Base-by-base conservation (phyloP, 306 rosid genomes). In the Canavalia gladiata region DNA sequence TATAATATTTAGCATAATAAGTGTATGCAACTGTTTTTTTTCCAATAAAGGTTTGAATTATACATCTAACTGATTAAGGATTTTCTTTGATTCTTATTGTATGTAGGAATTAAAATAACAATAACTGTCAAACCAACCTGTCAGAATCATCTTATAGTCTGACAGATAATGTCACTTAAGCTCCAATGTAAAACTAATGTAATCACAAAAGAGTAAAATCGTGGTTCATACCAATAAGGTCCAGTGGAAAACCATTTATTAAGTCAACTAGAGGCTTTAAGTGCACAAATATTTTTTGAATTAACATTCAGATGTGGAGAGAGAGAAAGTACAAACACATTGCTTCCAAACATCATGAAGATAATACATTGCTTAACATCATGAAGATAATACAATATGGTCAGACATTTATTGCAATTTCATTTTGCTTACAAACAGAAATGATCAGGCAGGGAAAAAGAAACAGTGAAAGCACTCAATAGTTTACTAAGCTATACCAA, bases 401-500 rank as follows among this genome's bases (percentile, higher is more conserved):
- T 49, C 78, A 71, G 11, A 54, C 55, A 46, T 10, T 59, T 47
- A 75, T 59, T 77, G 69, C 47, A 71, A 78, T 50, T 71, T 50
- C 51, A 47, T 58, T 52, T 10, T 18, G 50, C 39, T 66, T 18
- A 42, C 34, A 62, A 82, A 75, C 18, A 65, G 6, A 64, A 64
- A 70, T 82, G n/a, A 46, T 57, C 28, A 35, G 37, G 5, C 56
- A 52, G 18, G 54, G 6, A 74, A 72, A 65, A 58, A 29, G 37
- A 42, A 70, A 69, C 47, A 8, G 30, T 59, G 28, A 78, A 76
- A 83, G 52, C 75, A 70, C 51, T 25, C 72, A 81, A 68, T 71
- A 68, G 73, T 84, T 75, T 71, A 52, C 55, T 84, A 72, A 74
- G 75, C 60, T 80, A 70, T 83, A 87, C 97, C 79, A 82, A 96